Percentiles rank a stretch among this genome's conserved stretches.
Evolutionary conservation across 768 basidiomycete species (phyloP).

Genomic region (Hebeloma cylindrosporum): DNA sequence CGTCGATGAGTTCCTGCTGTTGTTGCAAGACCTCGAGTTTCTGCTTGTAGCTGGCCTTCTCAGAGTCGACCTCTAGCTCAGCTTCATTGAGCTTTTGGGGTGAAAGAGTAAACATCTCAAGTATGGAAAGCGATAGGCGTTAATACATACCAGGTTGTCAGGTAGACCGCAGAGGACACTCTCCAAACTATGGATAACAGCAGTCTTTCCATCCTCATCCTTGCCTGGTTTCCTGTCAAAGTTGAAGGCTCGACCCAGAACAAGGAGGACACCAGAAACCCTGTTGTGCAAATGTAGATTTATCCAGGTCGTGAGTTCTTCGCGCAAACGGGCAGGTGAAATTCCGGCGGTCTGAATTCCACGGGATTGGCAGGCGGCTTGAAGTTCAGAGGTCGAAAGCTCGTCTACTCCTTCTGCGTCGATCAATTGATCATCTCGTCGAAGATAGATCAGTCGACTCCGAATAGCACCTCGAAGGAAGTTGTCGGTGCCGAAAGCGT

Average conservation of each 20-base stretch:
- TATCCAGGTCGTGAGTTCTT: constrained; percentile 93
- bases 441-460: constrained; percentile 74
- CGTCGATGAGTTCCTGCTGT: constrained; percentile 98
- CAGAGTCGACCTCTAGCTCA: constrained; percentile 92
- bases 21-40: constrained; percentile 97
- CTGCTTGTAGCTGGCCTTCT: constrained; percentile 94
- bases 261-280: constrained; percentile 90
- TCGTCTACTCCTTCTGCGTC: constrained; percentile 86
- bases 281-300: constrained; percentile 85
- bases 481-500: constrained; percentile 98
- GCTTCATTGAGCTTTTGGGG: constrained; percentile 85
- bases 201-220: constrained; percentile 80
- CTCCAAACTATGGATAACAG: constrained; percentile 80
- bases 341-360: constrained; percentile 89
- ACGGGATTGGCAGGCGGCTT: constrained; percentile 90
- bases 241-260: constrained; percentile 93
- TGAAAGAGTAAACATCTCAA: neutral
- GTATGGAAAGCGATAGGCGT: neutral
- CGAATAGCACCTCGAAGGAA: constrained; percentile 93
- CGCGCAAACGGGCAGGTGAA: constrained; percentile 83
- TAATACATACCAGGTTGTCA: constrained; percentile 78
- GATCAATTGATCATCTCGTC: constrained; percentile 93
- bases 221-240: constrained; percentile 78
- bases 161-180: constrained; percentile 89
- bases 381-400: constrained; percentile 88